Evolutionary conservation across 83 land plant species (phyloP).

Genomic region (Thuja plicata): DNA sequence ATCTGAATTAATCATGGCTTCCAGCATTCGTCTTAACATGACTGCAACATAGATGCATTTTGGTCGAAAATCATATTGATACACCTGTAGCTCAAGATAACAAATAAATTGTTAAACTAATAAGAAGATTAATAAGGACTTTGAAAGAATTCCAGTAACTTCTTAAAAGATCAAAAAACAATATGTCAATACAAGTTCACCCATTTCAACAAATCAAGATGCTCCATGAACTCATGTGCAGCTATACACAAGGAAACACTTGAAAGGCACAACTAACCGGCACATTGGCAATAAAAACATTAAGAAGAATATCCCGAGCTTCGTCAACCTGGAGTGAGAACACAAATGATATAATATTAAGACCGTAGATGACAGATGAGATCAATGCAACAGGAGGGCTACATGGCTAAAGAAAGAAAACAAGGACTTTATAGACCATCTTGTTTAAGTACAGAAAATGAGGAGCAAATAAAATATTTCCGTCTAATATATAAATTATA

Average conservation of each 20-base stretch:
- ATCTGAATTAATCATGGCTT: constrained; percentile 82
- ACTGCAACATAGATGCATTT: constrained; percentile 95
- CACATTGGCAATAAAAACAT: constrained; percentile 86
- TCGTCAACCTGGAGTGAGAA: constrained; percentile 50
- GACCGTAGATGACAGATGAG: background rate
- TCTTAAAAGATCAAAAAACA: background rate
- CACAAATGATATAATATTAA: background rate
- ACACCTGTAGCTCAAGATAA: constrained; percentile 40
- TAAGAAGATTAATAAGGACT: background rate
- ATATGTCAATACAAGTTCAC: background rate
- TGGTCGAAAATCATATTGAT: constrained; percentile 64
- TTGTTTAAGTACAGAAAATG: background rate
- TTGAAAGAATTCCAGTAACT: background rate
- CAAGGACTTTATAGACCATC: background rate
- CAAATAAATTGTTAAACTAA: background rate
- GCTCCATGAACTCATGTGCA: background rate
- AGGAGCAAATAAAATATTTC: background rate
- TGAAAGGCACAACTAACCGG: constrained; percentile 51
- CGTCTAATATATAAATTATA: background rate
- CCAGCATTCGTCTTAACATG: constrained; percentile 93
- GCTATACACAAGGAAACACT: background rate
- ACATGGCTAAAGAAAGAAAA: background rate
- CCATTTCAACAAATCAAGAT: background rate
- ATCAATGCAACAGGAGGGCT: background rate
- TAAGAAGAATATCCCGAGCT: constrained; percentile 68